Percentiles rank a stretch among this genome's conserved stretches.
Conservation (phyloP, 2,329 filamentous ascomycete species). For the Pyricularia grisea region DNA sequence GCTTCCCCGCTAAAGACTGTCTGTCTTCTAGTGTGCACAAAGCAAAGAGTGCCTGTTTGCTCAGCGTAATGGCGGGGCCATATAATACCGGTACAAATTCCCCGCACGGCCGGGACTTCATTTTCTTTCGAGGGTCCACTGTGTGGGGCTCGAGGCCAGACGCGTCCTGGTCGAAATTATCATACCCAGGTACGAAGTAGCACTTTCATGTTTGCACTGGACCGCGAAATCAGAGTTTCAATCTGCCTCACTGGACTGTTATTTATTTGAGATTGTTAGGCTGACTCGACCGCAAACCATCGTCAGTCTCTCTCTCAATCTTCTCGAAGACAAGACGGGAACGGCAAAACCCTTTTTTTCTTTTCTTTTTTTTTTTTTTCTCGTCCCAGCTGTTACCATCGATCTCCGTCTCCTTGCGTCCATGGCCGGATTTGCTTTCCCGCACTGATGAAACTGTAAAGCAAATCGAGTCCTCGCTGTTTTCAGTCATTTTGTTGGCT, state of each 20-base stretch:
- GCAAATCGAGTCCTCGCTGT: not conserved
- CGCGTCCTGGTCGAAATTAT: not conserved
- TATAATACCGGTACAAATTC: not conserved
- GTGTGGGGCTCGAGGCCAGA: not conserved
- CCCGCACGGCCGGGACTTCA: not conserved
- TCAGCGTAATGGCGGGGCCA: not conserved
- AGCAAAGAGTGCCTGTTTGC: too few relatives aligned
- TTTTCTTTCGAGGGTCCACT: not conserved
- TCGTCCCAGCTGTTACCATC: not conserved
- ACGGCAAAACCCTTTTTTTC: too few relatives aligned
- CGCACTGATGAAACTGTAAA: not conserved
- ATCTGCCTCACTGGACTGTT: not conserved
- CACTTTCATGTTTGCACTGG: not conserved
- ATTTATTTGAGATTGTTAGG: not conserved
- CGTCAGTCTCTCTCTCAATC: not conserved
- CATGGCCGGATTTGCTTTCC: not conserved
- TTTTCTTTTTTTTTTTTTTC: too few relatives aligned
- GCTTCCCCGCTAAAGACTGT: not conserved
- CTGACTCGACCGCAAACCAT: not conserved
- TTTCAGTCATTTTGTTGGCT: not conserved
- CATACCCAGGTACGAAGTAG: too few relatives aligned
- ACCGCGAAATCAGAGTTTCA: not conserved
- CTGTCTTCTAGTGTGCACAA: not conserved
- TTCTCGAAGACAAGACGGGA: not conserved
- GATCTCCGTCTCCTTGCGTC: not conserved